phyloP scores from a whole-genome alignment of 1,284 basidiomycete genomes.

The Naganishia albida region DNA sequence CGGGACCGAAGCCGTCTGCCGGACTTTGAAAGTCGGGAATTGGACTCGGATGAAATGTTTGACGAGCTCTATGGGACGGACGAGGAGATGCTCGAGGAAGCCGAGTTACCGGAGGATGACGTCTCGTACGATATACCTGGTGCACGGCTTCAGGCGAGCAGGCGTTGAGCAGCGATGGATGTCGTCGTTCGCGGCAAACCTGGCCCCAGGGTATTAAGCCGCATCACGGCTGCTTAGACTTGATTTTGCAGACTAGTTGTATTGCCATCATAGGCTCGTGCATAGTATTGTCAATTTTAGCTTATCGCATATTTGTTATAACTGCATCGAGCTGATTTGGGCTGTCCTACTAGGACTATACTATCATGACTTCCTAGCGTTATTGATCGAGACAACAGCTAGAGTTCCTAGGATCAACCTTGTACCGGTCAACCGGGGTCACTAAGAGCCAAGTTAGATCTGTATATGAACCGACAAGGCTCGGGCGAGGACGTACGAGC shows the following conservation, averaged over 20 bases:
- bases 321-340: no score
- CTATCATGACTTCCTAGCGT: no score
- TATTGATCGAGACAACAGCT: no score
- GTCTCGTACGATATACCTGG: constrained; percentile 22
- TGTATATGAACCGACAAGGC: no score
- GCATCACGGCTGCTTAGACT: no score
- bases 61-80: constrained; percentile 1
- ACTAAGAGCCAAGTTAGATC: no score
- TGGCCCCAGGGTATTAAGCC: no score
- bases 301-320: no score
- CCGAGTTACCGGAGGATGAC: constrained; percentile 6
- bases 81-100: constrained; percentile 12
- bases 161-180: background rate
- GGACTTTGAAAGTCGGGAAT: background rate
- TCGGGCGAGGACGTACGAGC: no score
- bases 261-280: background rate
- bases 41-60: constrained; percentile 7
- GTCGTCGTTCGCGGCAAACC: background rate
- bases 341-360: no score
- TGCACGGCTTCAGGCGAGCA: constrained; percentile 3
- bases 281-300: background rate
- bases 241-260: constrained; percentile 7
- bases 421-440: no score
- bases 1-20: background rate
- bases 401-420: no score